phyloP scores from a whole-genome alignment of 2,329 filamentous ascomycete species.

The Aspergillus puulaauensis region DNA sequence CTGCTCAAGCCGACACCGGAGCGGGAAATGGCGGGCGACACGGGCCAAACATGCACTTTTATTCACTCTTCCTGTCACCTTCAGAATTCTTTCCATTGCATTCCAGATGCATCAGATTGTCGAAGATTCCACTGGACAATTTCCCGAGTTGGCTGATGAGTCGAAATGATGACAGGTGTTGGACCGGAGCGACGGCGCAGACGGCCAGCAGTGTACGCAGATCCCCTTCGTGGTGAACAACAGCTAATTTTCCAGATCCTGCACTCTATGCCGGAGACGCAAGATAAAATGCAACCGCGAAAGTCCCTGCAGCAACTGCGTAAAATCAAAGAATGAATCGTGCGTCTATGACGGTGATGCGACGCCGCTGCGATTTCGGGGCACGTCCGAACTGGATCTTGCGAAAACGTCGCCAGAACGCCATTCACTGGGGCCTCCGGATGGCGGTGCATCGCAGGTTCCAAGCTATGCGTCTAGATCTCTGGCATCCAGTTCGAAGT shows the following conservation, averaged over 20 bases:
- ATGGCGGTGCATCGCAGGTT: slow-evolving; percentile 3
- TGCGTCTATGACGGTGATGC: slow-evolving; percentile 16
- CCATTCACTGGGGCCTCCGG: neutral
- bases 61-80: neutral
- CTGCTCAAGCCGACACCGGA: neutral
- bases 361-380: slow-evolving; percentile 7
- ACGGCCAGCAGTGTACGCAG: slow-evolving; percentile 44
- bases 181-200: slow-evolving; percentile 39
- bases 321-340: slow-evolving; percentile 38
- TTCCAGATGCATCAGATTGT: too few species aligned
- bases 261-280: slow-evolving; percentile 57
- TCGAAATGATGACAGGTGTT: slow-evolving; percentile 14
- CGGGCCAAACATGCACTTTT: slow-evolving; percentile 25
- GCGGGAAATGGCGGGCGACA: slow-evolving; percentile 25
- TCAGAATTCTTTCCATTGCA: neutral
- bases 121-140: too few species aligned
- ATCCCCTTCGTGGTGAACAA: neutral
- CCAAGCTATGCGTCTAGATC: slow-evolving; percentile 14
- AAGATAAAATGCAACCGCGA: slow-evolving; percentile 64
- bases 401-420: neutral
- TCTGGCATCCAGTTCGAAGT: slow-evolving; percentile 9
- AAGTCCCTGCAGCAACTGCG: slow-evolving; percentile 59
- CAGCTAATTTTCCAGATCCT: slow-evolving; percentile 43
- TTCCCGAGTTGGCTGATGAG: neutral
- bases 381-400: neutral